Evolutionary conservation across 257 asterid genomes (phyloP), one percentile per base, ranked within the genome.

Genomic region (Solanum sparsipilum): DNA sequence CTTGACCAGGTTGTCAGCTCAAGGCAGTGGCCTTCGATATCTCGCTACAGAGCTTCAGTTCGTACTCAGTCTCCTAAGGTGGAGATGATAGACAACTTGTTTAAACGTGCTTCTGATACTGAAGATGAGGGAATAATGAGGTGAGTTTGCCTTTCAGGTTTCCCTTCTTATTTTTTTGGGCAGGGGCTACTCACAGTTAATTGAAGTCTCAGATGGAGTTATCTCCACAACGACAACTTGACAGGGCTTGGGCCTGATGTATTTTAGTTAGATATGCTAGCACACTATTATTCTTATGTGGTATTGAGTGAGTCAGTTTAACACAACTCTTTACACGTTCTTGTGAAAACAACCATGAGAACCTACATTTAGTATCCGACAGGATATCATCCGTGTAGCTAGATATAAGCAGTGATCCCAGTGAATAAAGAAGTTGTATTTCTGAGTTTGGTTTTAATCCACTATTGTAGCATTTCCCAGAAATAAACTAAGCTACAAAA

Each of bases 1-100:
- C 85, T 46, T 79, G 16, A 79, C 84, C 88, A 96, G 99, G 99
- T 96, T 70, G 99, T 96, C 58, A 95, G 99, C 89, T 96, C 99
- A 4, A 94, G 99, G 93, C 96, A 95, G 56, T 96, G 99, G 99
- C 99, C 99, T 10, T 91, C 95, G 0, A 90, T 96, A 84, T 95
- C 99, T 86, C 94, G 96, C 18, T 96, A 96, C 29, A 85, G 98
- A 87, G 99, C 99, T 63, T 92, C 94, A 27, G 99, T 95, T 32
- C 98, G 99, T 13, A 95, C 99, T 15, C 99, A 96, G 83, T 96
- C 99, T 65, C 96, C 97, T 1, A 96, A 93, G 87, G 90, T 92
- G 74, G 99, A 96, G 89, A 96, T 96, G 99, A 95, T 96, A 27
- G 99, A 94, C 90, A 91, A 95, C 21, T 93, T 96, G 1, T 94